phyloP scores from a whole-genome alignment of 2,329 filamentous ascomycete species.

The Apiospora saccharicola region DNA sequence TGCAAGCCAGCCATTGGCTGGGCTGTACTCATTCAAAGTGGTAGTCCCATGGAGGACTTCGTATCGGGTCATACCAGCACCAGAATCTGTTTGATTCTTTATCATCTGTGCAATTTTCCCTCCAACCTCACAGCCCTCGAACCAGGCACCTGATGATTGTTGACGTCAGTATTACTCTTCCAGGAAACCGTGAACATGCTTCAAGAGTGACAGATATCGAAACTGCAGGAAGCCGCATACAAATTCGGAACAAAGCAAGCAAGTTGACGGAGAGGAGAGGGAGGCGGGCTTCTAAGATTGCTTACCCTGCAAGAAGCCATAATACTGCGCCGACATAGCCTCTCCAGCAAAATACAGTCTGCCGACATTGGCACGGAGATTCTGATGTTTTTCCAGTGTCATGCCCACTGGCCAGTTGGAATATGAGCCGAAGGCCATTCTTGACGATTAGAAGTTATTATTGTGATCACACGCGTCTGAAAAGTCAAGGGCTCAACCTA shows the following conservation, averaged over 20 bases:
- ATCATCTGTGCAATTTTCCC: conserved; percentile 50
- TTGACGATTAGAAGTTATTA: not conserved
- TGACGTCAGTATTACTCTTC: not conserved
- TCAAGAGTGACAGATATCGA: not conserved
- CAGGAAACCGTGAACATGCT: not conserved
- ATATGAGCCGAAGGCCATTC: conserved; percentile 66
- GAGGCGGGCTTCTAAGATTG: not conserved
- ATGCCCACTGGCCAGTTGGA: conserved; percentile 72
- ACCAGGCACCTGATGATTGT: conserved; percentile 59
- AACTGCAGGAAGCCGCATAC: not conserved
- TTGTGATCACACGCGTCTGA: not conserved
- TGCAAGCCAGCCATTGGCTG: conserved; percentile 47
- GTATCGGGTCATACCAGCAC: conserved; percentile 38
- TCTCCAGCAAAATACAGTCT: conserved; percentile 72
- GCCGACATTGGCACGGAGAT: conserved; percentile 69
- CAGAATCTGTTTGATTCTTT: conserved; percentile 27
- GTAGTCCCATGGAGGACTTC: conserved; percentile 46
- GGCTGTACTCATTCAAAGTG: conserved; percentile 41
- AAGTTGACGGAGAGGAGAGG: not conserved
- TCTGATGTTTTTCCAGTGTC: conserved; percentile 71
- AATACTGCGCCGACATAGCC: conserved; percentile 68
- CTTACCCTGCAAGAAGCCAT: conserved; percentile 62
- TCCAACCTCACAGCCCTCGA: conserved; percentile 60
- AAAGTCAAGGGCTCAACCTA: conserved; percentile 28
- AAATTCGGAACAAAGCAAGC: not conserved